phyloP scores from a whole-genome alignment of 352 stramenopile species.

The Halophytophthora polymorphica region DNA sequence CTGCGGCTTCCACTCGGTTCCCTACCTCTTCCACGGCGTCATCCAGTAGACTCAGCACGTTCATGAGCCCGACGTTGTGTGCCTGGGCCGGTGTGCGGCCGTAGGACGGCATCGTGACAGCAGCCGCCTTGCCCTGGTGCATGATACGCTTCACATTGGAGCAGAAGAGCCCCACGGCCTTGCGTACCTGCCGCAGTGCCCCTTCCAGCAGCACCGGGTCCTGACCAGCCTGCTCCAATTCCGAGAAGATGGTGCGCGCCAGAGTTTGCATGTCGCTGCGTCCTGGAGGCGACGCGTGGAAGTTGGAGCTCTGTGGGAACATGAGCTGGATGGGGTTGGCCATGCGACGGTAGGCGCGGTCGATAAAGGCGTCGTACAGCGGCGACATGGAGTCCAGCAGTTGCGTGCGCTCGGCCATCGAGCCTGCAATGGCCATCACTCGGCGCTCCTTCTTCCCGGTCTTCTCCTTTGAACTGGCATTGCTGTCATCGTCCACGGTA shows the following conservation, averaged over 20 bases:
- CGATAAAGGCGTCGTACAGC: conserved; percentile 69
- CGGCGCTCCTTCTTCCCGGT: conserved; percentile 1
- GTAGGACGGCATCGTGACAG: conserved; percentile 42
- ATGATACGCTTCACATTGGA: conserved; percentile 71
- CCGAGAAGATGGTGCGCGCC: conserved; percentile 62
- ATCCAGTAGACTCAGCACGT: conserved; percentile 60
- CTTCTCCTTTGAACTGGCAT: neutral
- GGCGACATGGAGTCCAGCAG: conserved; percentile 69
- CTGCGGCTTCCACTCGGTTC: conserved; percentile 30
- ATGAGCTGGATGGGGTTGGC: conserved; percentile 83
- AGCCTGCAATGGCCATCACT: conserved; percentile 37
- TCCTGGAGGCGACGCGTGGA: conserved; percentile 76
- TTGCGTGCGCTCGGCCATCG: conserved; percentile 46
- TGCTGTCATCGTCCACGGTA: neutral
- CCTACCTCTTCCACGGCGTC: conserved; percentile 58
- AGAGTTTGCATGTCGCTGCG: conserved; percentile 84
- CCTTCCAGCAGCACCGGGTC: conserved; percentile 58
- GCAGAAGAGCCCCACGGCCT: conserved; percentile 66
- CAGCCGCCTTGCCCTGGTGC: conserved; percentile 54
- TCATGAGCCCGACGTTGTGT: conserved; percentile 80
- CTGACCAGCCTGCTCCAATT: conserved; percentile 62
- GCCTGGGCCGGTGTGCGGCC: conserved; percentile 62
- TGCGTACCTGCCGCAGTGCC: conserved; percentile 57
- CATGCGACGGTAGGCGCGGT: conserved; percentile 56
- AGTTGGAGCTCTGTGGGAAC: conserved; percentile 83